Evolutionary conservation across 495 filamentous ascomycete species (phyloP).

Genomic region (Lasiosphaeris hirsuta): DNA sequence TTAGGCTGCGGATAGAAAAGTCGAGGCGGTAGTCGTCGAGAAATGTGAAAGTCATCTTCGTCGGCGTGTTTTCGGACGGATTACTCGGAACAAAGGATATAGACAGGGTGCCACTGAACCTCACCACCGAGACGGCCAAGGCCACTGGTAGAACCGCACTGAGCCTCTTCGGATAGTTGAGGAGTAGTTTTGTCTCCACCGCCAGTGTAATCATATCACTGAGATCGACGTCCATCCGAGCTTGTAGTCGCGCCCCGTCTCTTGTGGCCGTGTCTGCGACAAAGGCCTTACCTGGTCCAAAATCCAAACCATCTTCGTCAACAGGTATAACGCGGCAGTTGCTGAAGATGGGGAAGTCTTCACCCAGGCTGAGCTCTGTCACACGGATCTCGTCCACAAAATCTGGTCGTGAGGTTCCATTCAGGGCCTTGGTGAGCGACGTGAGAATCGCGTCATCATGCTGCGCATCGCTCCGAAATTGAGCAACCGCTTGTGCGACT

Average conservation of each 20-base stretch:
- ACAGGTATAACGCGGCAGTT: slow-evolving; percentile 91
- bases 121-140: slow-evolving; percentile 81
- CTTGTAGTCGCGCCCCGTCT: slow-evolving; percentile 74
- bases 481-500: slow-evolving; percentile 93
- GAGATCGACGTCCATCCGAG: slow-evolving; percentile 93
- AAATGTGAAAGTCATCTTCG: slow-evolving; percentile 91
- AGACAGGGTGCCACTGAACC: slow-evolving; percentile 90
- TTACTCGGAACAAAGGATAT: slow-evolving; percentile 82
- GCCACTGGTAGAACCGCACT: slow-evolving; percentile 93
- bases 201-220: slow-evolving; percentile 93
- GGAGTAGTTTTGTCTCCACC: slow-evolving; percentile 85
- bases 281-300: slow-evolving; percentile 47
- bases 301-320: slow-evolving; percentile 61
- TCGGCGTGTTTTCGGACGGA: slow-evolving; percentile 53
- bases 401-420: slow-evolving; percentile 78
- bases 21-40: slow-evolving; percentile 94
- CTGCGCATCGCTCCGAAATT: slow-evolving; percentile 85
- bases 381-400: slow-evolving; percentile 91
- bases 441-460: slow-evolving; percentile 90
- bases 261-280: slow-evolving; percentile 47
- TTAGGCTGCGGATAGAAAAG: slow-evolving; percentile 81
- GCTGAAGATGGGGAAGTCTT: slow-evolving; percentile 98
- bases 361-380: slow-evolving; percentile 87
- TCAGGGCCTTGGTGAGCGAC: slow-evolving; percentile 85
- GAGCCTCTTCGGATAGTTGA: slow-evolving; percentile 88